Conservation (phyloP, 1,284 basidiomycete genomes). For the Volvariella surrecta region DNA sequence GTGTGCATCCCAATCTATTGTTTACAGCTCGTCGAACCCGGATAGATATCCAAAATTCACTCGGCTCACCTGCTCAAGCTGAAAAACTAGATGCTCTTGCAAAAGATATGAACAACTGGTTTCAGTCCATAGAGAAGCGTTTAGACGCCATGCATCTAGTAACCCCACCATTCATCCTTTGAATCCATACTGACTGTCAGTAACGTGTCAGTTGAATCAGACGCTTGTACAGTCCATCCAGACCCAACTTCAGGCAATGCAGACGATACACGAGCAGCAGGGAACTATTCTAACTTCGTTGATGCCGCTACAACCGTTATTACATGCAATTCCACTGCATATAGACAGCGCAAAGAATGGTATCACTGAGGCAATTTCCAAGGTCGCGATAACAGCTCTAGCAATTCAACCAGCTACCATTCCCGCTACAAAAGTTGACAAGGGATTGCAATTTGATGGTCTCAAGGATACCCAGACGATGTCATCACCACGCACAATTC, state of each 20-base stretch:
- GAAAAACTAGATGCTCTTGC: constrained; percentile 30
- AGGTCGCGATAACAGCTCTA: constrained; percentile 9
- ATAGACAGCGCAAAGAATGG: constrained; percentile 39
- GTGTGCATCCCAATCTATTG: constrained; percentile 16
- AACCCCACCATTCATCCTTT: neutral
- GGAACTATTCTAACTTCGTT: constrained; percentile 40
- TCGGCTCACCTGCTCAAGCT: constrained; percentile 49
- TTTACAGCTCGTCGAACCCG: constrained; percentile 49
- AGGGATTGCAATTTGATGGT: neutral
- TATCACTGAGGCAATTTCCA: constrained; percentile 28
- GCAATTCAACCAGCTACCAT: neutral
- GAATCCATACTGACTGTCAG: constrained; percentile 1
- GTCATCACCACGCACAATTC: too few relatives aligned
- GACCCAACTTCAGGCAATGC: constrained; percentile 43
- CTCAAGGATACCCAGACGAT: too few relatives aligned
- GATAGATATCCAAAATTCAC: constrained; percentile 42
- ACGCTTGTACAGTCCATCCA: constrained; percentile 37
- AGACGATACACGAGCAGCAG: constrained; percentile 49
- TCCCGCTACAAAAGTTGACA: constrained; percentile 3
- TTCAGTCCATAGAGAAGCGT: constrained; percentile 45
- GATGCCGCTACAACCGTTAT: constrained; percentile 44
- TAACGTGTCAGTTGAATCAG: constrained; percentile 29
- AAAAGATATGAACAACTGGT: constrained; percentile 26
- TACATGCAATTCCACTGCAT: constrained; percentile 49
- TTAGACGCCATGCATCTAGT: constrained; percentile 35